phyloP scores from a whole-genome alignment of 345 rosid genomes.

The Clarkia xantiana region DNA sequence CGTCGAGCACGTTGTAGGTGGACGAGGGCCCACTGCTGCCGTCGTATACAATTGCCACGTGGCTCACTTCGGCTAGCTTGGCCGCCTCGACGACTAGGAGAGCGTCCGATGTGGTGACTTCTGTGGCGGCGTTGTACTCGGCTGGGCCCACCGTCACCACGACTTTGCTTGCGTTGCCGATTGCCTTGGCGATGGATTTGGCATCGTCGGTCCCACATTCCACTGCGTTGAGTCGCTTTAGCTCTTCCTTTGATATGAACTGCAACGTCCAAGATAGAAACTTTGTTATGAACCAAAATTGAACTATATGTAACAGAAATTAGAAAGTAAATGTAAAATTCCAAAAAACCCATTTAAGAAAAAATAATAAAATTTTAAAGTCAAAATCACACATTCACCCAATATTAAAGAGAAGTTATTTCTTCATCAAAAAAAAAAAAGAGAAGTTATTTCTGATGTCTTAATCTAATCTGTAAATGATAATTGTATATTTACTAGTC shows the following conservation, averaged over 20 bases:
- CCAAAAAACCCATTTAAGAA: too few species aligned
- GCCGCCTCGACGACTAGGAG: conserved; percentile 64
- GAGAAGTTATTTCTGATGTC: too few species aligned
- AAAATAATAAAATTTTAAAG: too few species aligned
- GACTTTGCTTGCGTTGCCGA: conserved; percentile 87
- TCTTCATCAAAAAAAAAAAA: too few species aligned
- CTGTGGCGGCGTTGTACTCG: conserved; percentile 58
- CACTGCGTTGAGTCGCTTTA: conserved; percentile 74
- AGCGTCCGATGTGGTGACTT: conserved; percentile 59
- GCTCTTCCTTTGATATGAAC: conserved; percentile 74
- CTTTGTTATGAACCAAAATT: too few species aligned
- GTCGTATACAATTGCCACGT: conserved; percentile 65
- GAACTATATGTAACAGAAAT: too few species aligned
- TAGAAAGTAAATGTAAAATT: background rate
- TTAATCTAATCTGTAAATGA: too few species aligned
- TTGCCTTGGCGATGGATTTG: conserved; percentile 87
- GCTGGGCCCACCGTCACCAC: conserved; percentile 61
- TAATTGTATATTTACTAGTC: too few species aligned
- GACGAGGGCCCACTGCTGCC: conserved; percentile 26
- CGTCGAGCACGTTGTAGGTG: conserved; percentile 63
- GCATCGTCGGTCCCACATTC: conserved; percentile 52
- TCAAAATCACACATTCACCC: too few species aligned
- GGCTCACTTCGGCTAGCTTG: conserved; percentile 74
- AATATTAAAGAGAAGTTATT: too few species aligned
- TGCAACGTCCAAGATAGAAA: too few species aligned